Conservation (phyloP, 139 green algal genomes). For the Chlorella sp. region DNA sequence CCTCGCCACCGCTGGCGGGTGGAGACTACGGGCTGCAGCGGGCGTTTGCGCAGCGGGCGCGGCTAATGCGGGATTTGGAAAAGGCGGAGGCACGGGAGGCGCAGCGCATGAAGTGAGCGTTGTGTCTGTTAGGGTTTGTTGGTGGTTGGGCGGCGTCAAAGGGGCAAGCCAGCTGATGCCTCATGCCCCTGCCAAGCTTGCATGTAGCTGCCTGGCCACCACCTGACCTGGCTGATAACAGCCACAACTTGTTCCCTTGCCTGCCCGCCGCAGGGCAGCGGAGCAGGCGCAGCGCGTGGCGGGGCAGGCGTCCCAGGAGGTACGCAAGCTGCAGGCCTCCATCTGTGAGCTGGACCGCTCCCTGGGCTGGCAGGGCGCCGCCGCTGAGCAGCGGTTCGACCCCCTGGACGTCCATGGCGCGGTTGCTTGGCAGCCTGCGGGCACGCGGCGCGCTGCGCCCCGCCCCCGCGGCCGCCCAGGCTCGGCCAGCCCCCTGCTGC, state of each 20-base stretch:
- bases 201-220: not conserved
- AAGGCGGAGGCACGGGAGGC: conserved; percentile 55
- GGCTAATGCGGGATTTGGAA: conserved; percentile 72
- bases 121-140: too few species aligned
- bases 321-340: conserved; percentile 58
- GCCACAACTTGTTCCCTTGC: not conserved
- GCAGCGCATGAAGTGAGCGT: conserved; percentile 48
- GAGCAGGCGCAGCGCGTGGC: conserved; percentile 54
- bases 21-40: conserved; percentile 33
- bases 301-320: conserved; percentile 55
- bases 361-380: conserved; percentile 20
- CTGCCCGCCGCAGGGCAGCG: conserved; percentile 20
- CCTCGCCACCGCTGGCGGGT: not conserved
- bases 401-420: not conserved
- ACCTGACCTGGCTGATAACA: too few species aligned
- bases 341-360: conserved; percentile 59
- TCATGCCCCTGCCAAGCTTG: not conserved
- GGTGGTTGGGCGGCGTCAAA: too few species aligned
- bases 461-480: not conserved
- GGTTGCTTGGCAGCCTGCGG: conserved; percentile 25
- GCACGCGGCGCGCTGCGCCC: not conserved
- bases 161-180: not conserved
- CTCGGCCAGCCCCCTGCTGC: not conserved
- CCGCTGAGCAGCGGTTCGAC: conserved; percentile 11
- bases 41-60: conserved; percentile 66